Evolutionary conservation across 805 yeast genomes (phyloP), one percentile per base, ranked within the genome.

Genomic region (Kodamaea neixiangensis): DNA sequence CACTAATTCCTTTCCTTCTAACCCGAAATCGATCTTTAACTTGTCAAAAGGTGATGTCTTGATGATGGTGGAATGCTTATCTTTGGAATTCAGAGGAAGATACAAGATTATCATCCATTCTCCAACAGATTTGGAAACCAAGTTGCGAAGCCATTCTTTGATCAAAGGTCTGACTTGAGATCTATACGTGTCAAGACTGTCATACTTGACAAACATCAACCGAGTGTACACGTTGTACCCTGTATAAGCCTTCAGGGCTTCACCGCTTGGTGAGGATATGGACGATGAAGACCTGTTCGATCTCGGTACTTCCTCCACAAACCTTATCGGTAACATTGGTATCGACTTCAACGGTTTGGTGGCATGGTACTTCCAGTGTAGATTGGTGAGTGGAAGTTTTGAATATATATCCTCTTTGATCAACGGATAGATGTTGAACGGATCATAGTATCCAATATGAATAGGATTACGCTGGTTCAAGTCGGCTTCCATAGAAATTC

Each of bases 141-240:
- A 56, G 38, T 73, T 60, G 42, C 77, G 73, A 20, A 88, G 71
- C 98, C 99, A 94, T 57, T 87, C 94, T 44, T 77, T 78, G 18
- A 92, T 81, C 56, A 90, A 71, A 1, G 96, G 96, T 37, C 99
- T 78, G 0, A 87, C 90, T 59, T 86, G 88, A 0, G 86, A 66
- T 53, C 96, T 75, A 65, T 93, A 93, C 1, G 81, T 81, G 13
- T 93, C 98, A 15, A 86, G 65, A 41, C 80, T 81, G 4, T 81
- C 83, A 53, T 86, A 80, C 49, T 78, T 78, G 6, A 93, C 76
- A 50, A 92, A 79, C 73, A 93, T 83, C 17, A 91, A 61, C 55
- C 86, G 78, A 43, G 88, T 71, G 57, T 86, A 83, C 1, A 87
- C 82, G 4, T 76, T 68, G 29, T 50, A 56, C 29, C 49, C 40